phyloP scores from a whole-genome alignment of 345 rosid species.

The Schrenkiella parvula region DNA sequence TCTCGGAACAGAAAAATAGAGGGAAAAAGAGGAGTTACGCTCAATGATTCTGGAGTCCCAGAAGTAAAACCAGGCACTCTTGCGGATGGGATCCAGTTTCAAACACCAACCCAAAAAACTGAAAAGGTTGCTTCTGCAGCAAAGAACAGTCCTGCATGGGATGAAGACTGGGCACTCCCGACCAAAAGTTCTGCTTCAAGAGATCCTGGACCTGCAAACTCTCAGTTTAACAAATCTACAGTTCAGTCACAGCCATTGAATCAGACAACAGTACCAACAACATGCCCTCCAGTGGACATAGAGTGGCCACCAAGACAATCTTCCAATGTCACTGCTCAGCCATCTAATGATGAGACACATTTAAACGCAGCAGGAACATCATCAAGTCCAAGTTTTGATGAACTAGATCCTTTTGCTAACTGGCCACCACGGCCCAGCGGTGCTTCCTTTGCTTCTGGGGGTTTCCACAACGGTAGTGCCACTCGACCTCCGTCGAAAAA shows the following conservation, averaged over 20 bases:
- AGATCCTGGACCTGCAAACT: conserved; percentile 22
- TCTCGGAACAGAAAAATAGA: conserved; percentile 59
- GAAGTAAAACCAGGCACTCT: conserved; percentile 43
- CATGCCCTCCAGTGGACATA: conserved; percentile 66
- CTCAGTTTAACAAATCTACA: conserved; percentile 38
- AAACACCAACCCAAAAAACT: conserved; percentile 39
- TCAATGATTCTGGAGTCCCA: conserved; percentile 52
- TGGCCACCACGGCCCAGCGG: conserved; percentile 72
- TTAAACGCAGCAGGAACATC: conserved; percentile 36
- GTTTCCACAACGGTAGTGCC: conserved; percentile 6
- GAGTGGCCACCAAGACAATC: conserved; percentile 87
- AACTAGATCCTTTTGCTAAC: conserved; percentile 84
- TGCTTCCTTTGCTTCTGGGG: conserved; percentile 14
- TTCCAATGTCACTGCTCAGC: conserved; percentile 32
- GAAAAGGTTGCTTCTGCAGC: conserved; percentile 44
- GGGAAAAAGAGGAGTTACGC: conserved; percentile 73
- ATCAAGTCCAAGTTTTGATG: conserved; percentile 49
- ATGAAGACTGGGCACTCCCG: conserved; percentile 76
- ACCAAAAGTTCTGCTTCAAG: conserved; percentile 32
- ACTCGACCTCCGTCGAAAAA: conserved; percentile 41
- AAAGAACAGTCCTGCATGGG: conserved; percentile 62
- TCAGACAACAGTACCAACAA: conserved; percentile 35
- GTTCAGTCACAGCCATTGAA: conserved; percentile 40
- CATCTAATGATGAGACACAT: conserved; percentile 36
- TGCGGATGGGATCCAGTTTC: conserved; percentile 49